Evolutionary conservation across 192 early-diverging fungal species (phyloP).

Genomic region (Coemansia sp.): DNA sequence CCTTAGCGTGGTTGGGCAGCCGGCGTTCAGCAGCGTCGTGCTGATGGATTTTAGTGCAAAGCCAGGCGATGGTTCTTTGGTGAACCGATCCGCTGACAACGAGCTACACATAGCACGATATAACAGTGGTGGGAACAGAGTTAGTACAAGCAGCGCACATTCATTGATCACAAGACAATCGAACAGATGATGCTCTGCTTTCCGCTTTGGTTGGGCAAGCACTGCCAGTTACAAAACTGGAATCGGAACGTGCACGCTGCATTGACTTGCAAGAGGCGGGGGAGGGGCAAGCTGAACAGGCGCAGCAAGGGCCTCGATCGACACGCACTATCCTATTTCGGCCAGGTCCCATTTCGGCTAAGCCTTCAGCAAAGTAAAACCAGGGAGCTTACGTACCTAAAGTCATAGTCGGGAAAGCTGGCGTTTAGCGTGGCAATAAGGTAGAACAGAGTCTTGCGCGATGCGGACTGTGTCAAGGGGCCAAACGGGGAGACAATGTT

Average conservation of each 20-base stretch:
- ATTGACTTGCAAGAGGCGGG: constrained; percentile 3
- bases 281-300: not conserved
- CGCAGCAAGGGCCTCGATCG: constrained; percentile 4
- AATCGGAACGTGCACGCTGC: constrained; percentile 1
- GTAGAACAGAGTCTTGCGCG: constrained; percentile 88
- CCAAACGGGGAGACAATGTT: constrained; percentile 82
- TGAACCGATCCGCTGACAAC: constrained; percentile 53
- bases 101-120: constrained; percentile 33
- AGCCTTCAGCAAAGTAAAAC: constrained; percentile 4
- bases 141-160: not conserved
- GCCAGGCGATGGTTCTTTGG: constrained; percentile 65
- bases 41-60: constrained; percentile 82
- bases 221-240: not conserved
- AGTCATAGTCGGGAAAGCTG: constrained; percentile 96
- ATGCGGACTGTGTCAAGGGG: constrained; percentile 79
- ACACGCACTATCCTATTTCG: not conserved
- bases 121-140: not conserved
- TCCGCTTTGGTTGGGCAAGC: not conserved
- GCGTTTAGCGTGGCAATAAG: constrained; percentile 94
- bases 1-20: constrained; percentile 48
- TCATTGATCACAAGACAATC: constrained; percentile 7
- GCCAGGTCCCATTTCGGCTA: not conserved
- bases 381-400: constrained; percentile 68
- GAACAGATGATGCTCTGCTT: not conserved
- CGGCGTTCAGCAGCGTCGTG: constrained; percentile 80